These are phyloP conservation scores for Rosa persica DNA, from an alignment of 306 rosid species.

Conservation along the genomic window DNA sequence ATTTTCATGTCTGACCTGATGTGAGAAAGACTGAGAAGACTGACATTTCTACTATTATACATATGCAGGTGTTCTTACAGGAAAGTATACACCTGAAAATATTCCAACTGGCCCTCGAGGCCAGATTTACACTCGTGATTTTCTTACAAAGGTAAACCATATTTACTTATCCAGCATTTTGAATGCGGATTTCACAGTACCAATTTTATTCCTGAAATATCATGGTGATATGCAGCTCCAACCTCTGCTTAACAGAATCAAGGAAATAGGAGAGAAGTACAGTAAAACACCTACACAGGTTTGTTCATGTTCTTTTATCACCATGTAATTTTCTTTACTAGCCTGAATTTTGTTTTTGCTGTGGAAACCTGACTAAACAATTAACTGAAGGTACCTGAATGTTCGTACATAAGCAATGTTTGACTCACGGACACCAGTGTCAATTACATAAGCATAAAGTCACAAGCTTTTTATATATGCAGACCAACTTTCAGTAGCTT, in stretches of 20 bases:
- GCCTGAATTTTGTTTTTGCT: neutral
- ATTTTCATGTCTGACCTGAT: neutral
- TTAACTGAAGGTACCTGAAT: neutral
- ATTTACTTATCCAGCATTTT: neutral
- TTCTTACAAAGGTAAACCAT: conserved; percentile 51
- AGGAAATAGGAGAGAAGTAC: conserved; percentile 64
- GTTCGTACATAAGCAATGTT: neutral
- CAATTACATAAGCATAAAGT: neutral
- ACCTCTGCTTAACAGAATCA: conserved; percentile 70
- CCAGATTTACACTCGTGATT: conserved; percentile 71
- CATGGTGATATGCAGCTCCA: conserved; percentile 61
- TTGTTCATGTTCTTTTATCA: conserved; percentile 20
- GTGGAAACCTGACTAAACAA: neutral
- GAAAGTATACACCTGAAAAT: conserved; percentile 77
- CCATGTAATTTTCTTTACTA: neutral
- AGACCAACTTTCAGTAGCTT: neutral
- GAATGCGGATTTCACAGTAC: conserved; percentile 9
- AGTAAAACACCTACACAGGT: conserved; percentile 75
- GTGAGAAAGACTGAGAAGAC: neutral
- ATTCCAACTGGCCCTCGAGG: conserved; percentile 86
- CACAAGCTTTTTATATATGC: neutral
- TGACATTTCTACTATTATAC: conserved; percentile 10
- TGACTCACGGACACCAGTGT: neutral
- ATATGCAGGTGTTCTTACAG: conserved; percentile 71
- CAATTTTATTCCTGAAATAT: conserved; percentile 20